A percentile compares a stretch with the other conserved stretches of the same genome.
Evolutionary conservation across 352 stramenopile species (phyloP).

Genomic region (Phytophthora citricola): DNA sequence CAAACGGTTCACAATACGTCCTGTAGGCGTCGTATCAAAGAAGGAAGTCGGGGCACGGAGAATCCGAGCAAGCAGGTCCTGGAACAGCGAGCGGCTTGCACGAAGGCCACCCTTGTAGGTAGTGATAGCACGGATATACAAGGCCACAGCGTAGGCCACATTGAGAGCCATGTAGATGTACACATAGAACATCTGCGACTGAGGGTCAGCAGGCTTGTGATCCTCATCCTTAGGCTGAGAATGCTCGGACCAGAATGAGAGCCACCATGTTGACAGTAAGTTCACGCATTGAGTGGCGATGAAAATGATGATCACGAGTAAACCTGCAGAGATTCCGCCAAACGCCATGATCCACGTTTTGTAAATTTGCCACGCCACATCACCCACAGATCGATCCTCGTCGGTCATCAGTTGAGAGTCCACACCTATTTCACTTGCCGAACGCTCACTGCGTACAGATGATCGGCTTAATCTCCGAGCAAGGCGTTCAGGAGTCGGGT

Average conservation of each 20-base stretch:
- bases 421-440: constrained; percentile 34
- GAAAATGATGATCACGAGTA: constrained; percentile 55
- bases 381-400: constrained; percentile 70
- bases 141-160: constrained; percentile 53
- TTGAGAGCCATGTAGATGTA: constrained; percentile 86
- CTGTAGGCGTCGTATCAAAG: constrained; percentile 85
- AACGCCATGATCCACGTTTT: constrained; percentile 74
- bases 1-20: constrained; percentile 81
- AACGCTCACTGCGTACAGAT: constrained; percentile 62
- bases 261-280: constrained; percentile 73
- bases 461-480: constrained; percentile 53
- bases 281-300: constrained; percentile 56
- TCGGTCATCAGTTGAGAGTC: constrained; percentile 64
- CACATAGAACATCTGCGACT: constrained; percentile 82
- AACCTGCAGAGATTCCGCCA: constrained; percentile 55
- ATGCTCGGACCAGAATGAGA: constrained; percentile 52
- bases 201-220: constrained; percentile 18
- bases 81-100: constrained; percentile 67
- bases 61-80: constrained; percentile 90
- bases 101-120: constrained; percentile 67
- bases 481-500: constrained; percentile 37
- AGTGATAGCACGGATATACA: constrained; percentile 69
- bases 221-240: constrained; percentile 24
- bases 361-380: constrained; percentile 72
- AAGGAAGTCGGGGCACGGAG: constrained; percentile 77